Conservation (phyloP, 1,284 basidiomycete genomes). For the Cutaneotrichosporon sp. region DNA sequence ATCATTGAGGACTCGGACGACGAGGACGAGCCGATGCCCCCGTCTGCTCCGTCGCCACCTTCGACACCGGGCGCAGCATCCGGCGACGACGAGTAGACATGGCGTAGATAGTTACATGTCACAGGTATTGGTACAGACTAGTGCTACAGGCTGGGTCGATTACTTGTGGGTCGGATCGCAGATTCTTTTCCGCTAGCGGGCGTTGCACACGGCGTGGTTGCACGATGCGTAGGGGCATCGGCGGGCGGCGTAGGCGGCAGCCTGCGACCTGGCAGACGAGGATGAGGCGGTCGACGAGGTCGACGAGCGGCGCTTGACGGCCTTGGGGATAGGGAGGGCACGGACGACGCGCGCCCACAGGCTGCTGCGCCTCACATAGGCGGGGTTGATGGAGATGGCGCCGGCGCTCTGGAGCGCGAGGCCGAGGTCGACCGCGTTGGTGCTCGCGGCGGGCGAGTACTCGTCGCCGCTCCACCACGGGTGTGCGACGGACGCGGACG, state of each 20-base stretch:
- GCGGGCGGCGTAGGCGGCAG: background rate
- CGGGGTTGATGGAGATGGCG: slow-evolving; percentile 3
- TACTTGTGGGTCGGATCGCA: background rate
- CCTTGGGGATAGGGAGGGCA: background rate
- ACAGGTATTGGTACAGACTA: background rate
- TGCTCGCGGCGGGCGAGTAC: background rate
- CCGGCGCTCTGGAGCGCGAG: background rate
- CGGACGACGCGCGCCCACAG: background rate
- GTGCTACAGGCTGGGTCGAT: background rate
- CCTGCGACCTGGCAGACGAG: background rate
- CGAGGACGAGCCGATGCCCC: slow-evolving; percentile 15
- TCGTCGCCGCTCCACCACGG: slow-evolving; percentile 5
- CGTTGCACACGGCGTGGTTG: slow-evolving; percentile 1
- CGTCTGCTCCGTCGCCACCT: slow-evolving; percentile 2
- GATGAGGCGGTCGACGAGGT: background rate
- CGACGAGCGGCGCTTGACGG: background rate
- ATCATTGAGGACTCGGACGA: slow-evolving; percentile 49
- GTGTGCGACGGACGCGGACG: slow-evolving; percentile 1
- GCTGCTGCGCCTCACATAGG: background rate
- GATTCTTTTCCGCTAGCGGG: background rate
- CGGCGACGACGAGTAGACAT: slow-evolving; percentile 8
- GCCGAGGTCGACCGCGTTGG: background rate
- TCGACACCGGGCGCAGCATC: background rate
- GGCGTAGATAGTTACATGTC: background rate
- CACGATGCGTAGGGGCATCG: background rate